Evolutionary conservation across 192 early-diverging fungal species (phyloP).

Genomic region (Backusella luteola): DNA sequence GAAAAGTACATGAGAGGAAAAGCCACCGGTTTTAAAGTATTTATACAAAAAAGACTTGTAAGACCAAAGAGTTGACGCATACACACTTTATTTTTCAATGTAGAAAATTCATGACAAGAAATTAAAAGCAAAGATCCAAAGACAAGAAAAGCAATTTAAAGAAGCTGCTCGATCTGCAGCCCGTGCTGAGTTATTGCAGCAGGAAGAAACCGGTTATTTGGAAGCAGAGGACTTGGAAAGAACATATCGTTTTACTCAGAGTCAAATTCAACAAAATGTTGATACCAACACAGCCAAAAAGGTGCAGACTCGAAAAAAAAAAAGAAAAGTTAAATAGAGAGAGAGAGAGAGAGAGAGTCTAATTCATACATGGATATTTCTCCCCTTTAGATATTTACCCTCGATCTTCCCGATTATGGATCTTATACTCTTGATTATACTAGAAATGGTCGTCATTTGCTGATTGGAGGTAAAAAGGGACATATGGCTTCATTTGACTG

Average conservation of each 20-base stretch:
- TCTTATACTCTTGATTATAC: slow-evolving; percentile 92
- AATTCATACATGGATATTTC: slow-evolving; percentile 3
- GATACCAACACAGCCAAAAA: slow-evolving; percentile 75
- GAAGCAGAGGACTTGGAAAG: slow-evolving; percentile 89
- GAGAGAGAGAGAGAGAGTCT: background rate
- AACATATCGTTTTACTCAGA: slow-evolving; percentile 84
- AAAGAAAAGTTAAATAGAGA: background rate
- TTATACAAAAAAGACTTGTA: background rate
- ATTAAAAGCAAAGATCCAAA: slow-evolving; percentile 60
- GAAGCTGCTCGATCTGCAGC: slow-evolving; percentile 75
- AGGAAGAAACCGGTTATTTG: slow-evolving; percentile 76
- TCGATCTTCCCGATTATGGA: slow-evolving; percentile 77
- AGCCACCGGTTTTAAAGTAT: slow-evolving; percentile 12
- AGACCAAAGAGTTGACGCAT: background rate
- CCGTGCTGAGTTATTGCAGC: slow-evolving; percentile 73
- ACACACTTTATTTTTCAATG: background rate
- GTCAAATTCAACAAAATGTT: slow-evolving; percentile 59
- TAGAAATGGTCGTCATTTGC: slow-evolving; percentile 73
- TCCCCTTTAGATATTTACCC: slow-evolving; percentile 63
- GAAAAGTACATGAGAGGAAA: slow-evolving; percentile 28
- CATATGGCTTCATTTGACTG: slow-evolving; percentile 93
- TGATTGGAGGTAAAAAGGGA: slow-evolving; percentile 79
- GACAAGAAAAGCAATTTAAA: slow-evolving; percentile 56
- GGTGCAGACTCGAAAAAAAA: slow-evolving; percentile 24
- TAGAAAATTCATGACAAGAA: slow-evolving; percentile 71